phyloP scores from a whole-genome alignment of 2,329 filamentous ascomycete species.

The Phialophora verrucosa region DNA sequence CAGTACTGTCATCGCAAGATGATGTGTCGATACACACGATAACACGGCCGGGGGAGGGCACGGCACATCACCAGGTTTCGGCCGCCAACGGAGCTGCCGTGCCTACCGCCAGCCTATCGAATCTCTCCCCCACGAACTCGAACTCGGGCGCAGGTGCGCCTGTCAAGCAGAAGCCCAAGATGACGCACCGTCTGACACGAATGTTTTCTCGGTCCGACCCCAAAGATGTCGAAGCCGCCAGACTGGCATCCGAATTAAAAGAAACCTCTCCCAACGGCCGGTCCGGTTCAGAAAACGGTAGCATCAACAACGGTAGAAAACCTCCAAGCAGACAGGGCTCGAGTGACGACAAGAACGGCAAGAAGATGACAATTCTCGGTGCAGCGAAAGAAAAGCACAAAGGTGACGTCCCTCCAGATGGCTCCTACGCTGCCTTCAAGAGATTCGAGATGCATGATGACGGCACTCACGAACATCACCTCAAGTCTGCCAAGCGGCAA shows the following conservation, averaged over 20 bases:
- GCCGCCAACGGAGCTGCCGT: slow-evolving; percentile 47
- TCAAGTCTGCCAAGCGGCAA: slow-evolving; percentile 88
- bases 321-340: slow-evolving; percentile 41
- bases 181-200: slow-evolving; percentile 53
- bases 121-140: slow-evolving; percentile 19
- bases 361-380: slow-evolving; percentile 41
- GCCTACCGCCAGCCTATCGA: slow-evolving; percentile 36
- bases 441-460: slow-evolving; percentile 66
- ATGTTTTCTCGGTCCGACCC: slow-evolving; percentile 54
- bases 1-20: slow-evolving; percentile 27
- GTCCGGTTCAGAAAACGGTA: slow-evolving; percentile 42
- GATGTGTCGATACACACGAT: slow-evolving; percentile 40
- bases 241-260: slow-evolving; percentile 25
- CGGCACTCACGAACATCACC: slow-evolving; percentile 81
- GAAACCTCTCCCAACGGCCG: slow-evolving; percentile 41
- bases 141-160: slow-evolving; percentile 21
- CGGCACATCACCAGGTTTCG: slow-evolving; percentile 43
- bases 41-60: slow-evolving; percentile 52
- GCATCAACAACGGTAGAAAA: slow-evolving; percentile 40
- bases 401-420: slow-evolving; percentile 41
- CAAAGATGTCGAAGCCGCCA: slow-evolving; percentile 44
- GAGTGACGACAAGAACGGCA: slow-evolving; percentile 41
- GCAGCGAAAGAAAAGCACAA: slow-evolving; percentile 41
- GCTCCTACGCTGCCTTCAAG: slow-evolving; percentile 41
- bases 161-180: slow-evolving; percentile 45